These are phyloP conservation scores for Plasmodium yoelii DNA, from an alignment of 169 alveolate genomes.

Conservation along the genomic window DNA sequence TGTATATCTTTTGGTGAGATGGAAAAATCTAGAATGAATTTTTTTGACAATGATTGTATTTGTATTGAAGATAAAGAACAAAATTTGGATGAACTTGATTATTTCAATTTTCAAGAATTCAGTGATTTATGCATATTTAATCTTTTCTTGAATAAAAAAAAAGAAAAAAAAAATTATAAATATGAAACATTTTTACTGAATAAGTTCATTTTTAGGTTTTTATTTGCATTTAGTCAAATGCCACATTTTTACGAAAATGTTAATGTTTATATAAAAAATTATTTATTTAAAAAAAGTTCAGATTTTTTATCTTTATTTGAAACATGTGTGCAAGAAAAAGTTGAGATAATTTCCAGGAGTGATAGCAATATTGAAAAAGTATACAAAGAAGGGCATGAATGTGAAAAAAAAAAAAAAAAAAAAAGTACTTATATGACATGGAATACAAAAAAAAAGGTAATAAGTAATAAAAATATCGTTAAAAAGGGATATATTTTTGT, in stretches of 20 bases:
- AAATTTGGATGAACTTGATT: slow-evolving; percentile 9
- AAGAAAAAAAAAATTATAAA: slow-evolving; percentile 8
- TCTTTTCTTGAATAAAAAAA: slow-evolving; percentile 17
- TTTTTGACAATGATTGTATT: slow-evolving; percentile 6
- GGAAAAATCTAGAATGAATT: slow-evolving; percentile 10
- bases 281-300: slow-evolving; percentile 37
- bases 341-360: not conserved
- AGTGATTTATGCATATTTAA: slow-evolving; percentile 29
- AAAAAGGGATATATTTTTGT: not conserved
- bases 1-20: not conserved
- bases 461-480: not conserved
- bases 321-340: slow-evolving; percentile 28
- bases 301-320: slow-evolving; percentile 24
- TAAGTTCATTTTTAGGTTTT: slow-evolving; percentile 36
- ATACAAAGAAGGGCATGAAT: not conserved
- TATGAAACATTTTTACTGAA: slow-evolving; percentile 52
- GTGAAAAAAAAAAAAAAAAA: slow-evolving; percentile 1
- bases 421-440: not conserved
- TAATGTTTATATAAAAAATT: slow-evolving; percentile 28
- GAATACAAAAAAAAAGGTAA: slow-evolving; percentile 40
- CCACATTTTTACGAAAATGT: slow-evolving; percentile 72
- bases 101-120: slow-evolving; percentile 39
- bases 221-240: slow-evolving; percentile 16
- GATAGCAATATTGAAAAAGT: not conserved
- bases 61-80: slow-evolving; percentile 1